Evolutionary conservation across 768 basidiomycete genomes (phyloP), one percentile per base, ranked within the genome.

Genomic region (Serpula lacrymans): DNA sequence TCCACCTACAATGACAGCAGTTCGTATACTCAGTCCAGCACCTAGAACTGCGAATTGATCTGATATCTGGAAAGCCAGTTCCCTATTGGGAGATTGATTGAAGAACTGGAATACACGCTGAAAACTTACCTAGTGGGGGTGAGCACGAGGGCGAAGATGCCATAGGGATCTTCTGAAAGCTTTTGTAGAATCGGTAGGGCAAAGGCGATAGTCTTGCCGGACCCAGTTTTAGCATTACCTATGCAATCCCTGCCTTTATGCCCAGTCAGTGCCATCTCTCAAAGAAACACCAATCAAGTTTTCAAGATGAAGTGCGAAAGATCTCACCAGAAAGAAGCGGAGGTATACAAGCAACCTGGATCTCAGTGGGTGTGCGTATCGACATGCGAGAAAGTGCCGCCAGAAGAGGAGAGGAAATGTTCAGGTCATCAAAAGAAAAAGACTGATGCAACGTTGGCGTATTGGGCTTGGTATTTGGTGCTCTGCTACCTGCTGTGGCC

Each of bases 171-270:
- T 5, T 73, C 67, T 1, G 87, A 81, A 23, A 99, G 73, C 52
- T 78, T 78, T 60, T 99, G 92, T 6, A 98, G 69, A 41, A 98
- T 97, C 4, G 96, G 96, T 5, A 97, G 64, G 1, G 95, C 96
- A 51, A 99, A 99, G 1, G 96, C 94, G 43, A 99, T 81, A 0
- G 96, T 99, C 68, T 99, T 99, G 53, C 95, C 95, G 2, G 90
- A 93, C 38, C 96, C 96, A 0, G 96, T 99, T 67, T 97, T 94
- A 1, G 96, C 93, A 48, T 95, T 93, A 8, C 96, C 96, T 43
- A 99, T 90, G 60, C 94, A 97, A 62, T 99, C 95, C 56, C 84
- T 78, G 27, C 95, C 95, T 91, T 63, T 23, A 47, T 39, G 36
- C 23, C 31, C 17, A 26, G 17, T 3, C 20, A 34, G 17, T 6